Evolutionary conservation across 345 rosid genomes (phyloP).

Genomic region (Arabidopsis thaliana): TAIR10.1 NC_003075.7:9862001-9862500

Average conservation of each 20-base stretch:
- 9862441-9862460: not conserved
- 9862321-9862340: not conserved
- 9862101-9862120: not conserved
- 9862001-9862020: not conserved
- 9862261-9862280: not conserved
- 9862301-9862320: not conserved
- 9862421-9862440: not conserved
- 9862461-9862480: not conserved
- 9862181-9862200: too few species aligned
- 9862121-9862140: not conserved
- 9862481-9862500: constrained; percentile 27
- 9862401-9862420: not conserved
- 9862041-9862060: too few species aligned
- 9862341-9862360: too few species aligned
- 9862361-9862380: too few species aligned
- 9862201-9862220: not conserved
- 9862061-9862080: not conserved
- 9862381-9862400: too few species aligned
- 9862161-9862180: not conserved
- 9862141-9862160: not conserved
- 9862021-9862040: not conserved
- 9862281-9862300: not conserved
- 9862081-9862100: not conserved
- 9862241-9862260: not conserved
- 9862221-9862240: not conserved